These are phyloP conservation scores for Saprolegnia parasitica DNA, from an alignment of 352 stramenopile genomes.

Conservation along the genomic window DNA sequence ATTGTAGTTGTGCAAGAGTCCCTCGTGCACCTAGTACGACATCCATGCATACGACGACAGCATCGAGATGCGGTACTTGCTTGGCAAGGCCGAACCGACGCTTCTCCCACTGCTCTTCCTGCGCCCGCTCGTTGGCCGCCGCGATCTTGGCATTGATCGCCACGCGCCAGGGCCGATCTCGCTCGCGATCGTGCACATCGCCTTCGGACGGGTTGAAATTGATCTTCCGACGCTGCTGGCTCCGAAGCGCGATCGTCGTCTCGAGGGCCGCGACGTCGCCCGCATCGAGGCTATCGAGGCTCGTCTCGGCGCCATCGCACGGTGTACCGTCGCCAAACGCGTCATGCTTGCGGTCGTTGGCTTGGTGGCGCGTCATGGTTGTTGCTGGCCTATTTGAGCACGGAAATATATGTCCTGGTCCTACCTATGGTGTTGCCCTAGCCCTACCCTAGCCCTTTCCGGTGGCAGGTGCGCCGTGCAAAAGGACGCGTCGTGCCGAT, in stretches of 20 bases:
- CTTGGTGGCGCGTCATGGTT: neutral
- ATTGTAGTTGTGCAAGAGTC: conserved; percentile 57
- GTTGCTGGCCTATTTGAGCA: too few species aligned
- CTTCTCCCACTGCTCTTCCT: conserved; percentile 61
- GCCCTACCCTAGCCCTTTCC: too few species aligned
- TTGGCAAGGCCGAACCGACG: conserved; percentile 67
- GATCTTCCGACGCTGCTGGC: conserved; percentile 32
- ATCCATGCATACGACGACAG: too few species aligned
- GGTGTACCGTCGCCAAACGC: conserved; percentile 18
- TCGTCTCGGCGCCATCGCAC: conserved; percentile 17
- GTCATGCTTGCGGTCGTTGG: conserved; percentile 19
- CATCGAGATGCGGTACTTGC: too few species aligned
- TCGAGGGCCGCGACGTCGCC: neutral
- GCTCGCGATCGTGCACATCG: conserved; percentile 58
- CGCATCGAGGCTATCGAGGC: neutral
- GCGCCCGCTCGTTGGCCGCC: conserved; percentile 40
- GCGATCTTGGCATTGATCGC: conserved; percentile 41
- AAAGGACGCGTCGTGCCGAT: too few species aligned
- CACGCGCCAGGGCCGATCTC: conserved; percentile 46
- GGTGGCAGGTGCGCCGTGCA: too few species aligned
- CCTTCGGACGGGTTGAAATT: conserved; percentile 53
- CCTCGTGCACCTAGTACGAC: conserved; percentile 48
- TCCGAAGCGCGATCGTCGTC: neutral
- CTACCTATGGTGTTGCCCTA: too few species aligned
- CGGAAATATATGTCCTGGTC: too few species aligned